Conservation (phyloP, 352 stramenopile species). For the Phytophthora tubulina region DNA sequence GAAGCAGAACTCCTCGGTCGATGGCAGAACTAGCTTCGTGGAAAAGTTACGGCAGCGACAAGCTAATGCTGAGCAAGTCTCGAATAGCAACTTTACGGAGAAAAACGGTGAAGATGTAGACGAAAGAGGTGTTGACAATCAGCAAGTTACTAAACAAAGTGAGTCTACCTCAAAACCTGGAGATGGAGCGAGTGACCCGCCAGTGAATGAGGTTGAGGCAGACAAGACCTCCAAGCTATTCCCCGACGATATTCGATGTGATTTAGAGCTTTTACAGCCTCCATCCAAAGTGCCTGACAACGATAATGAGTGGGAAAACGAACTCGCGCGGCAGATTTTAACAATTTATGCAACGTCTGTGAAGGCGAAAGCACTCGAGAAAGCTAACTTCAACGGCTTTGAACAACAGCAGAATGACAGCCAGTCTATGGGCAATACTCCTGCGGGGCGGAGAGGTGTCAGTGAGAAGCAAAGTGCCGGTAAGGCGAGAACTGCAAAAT, state of each 20-base stretch:
- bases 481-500: not conserved
- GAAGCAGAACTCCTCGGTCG: constrained; percentile 19
- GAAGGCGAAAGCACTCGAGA: constrained; percentile 59
- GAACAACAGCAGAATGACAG: constrained; percentile 16
- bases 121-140: constrained; percentile 7
- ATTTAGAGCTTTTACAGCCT: constrained; percentile 68
- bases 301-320: constrained; percentile 91
- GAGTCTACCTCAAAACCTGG: no score
- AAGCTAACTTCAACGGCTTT: constrained; percentile 1
- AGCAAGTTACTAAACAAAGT: not conserved
- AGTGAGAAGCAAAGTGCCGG: constrained; percentile 1
- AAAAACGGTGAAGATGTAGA: not conserved
- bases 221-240: constrained; percentile 2
- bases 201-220: not conserved
- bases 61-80: not conserved
- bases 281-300: constrained; percentile 62
- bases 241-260: constrained; percentile 37
- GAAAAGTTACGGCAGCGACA: constrained; percentile 41
- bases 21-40: constrained; percentile 38
- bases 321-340: constrained; percentile 90
- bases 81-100: not conserved
- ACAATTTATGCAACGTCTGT: constrained; percentile 87
- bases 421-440: not conserved
- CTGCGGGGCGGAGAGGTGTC: not conserved
- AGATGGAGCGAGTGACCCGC: not conserved